Evolutionary conservation across 129 eudicot genomes (phyloP).

Genomic region (Rutidosis leptorrhynchoides): DNA sequence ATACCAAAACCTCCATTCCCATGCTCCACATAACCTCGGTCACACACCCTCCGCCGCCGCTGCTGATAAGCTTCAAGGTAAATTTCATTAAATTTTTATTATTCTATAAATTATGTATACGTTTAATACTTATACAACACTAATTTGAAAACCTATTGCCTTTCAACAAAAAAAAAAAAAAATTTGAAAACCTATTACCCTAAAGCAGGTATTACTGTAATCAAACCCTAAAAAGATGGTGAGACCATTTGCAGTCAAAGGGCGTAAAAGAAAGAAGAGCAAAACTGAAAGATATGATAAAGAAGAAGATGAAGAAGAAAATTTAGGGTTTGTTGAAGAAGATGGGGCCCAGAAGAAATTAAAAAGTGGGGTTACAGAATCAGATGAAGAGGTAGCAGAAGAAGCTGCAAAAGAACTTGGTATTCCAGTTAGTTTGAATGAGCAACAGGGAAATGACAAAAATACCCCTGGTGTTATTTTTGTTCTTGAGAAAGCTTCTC

Average conservation of each 20-base stretch:
- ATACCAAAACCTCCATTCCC: too few species aligned
- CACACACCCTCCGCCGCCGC: too few species aligned
- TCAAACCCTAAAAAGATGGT: conserved; percentile 43
- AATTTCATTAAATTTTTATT: too few species aligned
- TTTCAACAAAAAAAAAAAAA: too few species aligned
- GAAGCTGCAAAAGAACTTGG: conserved; percentile 53
- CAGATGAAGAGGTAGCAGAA: conserved; percentile 49
- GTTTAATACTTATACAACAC: too few species aligned
- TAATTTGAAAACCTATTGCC: too few species aligned
- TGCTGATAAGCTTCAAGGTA: too few species aligned
- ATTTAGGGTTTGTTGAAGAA: conserved; percentile 34
- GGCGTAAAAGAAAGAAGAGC: conserved; percentile 69
- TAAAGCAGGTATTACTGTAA: not conserved
- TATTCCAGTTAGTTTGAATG: conserved; percentile 52
- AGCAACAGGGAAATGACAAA: conserved; percentile 28
- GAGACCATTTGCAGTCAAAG: conserved; percentile 62
- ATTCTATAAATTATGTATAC: too few species aligned
- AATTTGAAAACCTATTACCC: conserved; percentile 11
- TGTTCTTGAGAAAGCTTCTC: conserved; percentile 79
- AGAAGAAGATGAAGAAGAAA: conserved; percentile 43
- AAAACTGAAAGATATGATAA: conserved; percentile 45
- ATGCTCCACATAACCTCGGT: too few species aligned
- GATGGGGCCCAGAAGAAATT: conserved; percentile 31
- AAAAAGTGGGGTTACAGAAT: conserved; percentile 30
- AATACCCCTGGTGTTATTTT: conserved; percentile 65